A percentile compares a stretch with the other conserved stretches of the same genome.
Conservation (phyloP, 805 yeast genomes). For the Pichia cephalocereana region DNA sequence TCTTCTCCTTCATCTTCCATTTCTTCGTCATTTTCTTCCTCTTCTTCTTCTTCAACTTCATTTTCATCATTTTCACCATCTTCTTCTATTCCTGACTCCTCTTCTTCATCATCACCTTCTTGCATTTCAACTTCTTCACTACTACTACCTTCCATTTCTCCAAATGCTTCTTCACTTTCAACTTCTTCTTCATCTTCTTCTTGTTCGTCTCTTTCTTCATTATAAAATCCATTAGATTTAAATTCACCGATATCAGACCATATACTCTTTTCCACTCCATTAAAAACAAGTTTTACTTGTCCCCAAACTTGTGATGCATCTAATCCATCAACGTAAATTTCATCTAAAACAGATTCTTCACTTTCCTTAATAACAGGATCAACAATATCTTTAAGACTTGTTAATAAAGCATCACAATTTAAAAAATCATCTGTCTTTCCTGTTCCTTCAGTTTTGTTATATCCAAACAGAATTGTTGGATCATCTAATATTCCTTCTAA, state of each 20-base stretch:
- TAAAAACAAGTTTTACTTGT: conserved; percentile 78
- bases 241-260: conserved; percentile 46
- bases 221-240: conserved; percentile 25
- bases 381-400: conserved; percentile 9
- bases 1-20: conserved; percentile 34
- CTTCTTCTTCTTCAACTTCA: conserved; percentile 19
- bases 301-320: conserved; percentile 92
- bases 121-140: conserved; percentile 16
- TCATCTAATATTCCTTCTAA: conserved; percentile 5
- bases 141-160: conserved; percentile 12
- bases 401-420: conserved; percentile 6
- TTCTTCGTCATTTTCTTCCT: conserved; percentile 43
- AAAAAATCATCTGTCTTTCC: neutral
- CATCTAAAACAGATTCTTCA: conserved; percentile 61
- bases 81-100: conserved; percentile 17
- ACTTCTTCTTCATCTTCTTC: conserved; percentile 23
- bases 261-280: conserved; percentile 60
- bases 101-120: conserved; percentile 21
- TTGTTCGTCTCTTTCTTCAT: conserved; percentile 10
- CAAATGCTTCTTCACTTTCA: conserved; percentile 21
- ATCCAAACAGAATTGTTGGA: conserved; percentile 7
- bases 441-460: neutral
- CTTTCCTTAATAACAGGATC: conserved; percentile 22
- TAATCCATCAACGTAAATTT: conserved; percentile 73
- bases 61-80: conserved; percentile 25